Evolutionary conservation across 306 rosid species (phyloP).

Genomic region (Trifolium pratense): DNA sequence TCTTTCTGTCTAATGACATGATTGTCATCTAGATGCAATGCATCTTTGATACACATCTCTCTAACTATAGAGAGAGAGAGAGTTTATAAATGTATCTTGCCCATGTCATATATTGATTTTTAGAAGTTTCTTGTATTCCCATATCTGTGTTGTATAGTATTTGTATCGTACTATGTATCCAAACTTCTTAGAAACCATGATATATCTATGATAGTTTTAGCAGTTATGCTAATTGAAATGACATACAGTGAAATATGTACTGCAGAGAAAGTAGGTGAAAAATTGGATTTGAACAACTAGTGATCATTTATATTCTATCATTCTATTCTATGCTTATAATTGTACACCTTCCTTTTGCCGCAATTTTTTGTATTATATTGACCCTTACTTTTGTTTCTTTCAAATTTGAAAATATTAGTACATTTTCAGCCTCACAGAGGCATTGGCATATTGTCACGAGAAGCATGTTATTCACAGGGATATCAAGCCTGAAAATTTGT

Average conservation of each 20-base stretch:
- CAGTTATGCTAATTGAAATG: neutral
- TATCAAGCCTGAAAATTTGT: too few species aligned
- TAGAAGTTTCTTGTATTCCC: too few species aligned
- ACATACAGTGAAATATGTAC: neutral
- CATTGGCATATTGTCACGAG: slow-evolving; percentile 87
- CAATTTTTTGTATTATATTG: neutral
- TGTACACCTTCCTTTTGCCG: neutral
- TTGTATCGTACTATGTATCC: neutral
- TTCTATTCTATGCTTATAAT: neutral
- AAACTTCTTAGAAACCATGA: neutral
- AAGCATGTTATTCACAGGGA: too few species aligned
- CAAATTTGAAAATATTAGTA: slow-evolving; percentile 54
- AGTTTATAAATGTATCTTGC: too few species aligned
- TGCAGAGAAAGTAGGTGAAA: slow-evolving; percentile 16
- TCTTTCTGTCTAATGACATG: neutral
- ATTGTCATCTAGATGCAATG: too few species aligned
- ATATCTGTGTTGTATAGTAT: too few species aligned
- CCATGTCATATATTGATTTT: too few species aligned
- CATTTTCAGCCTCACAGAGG: slow-evolving; percentile 78
- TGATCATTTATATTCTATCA: slow-evolving; percentile 7
- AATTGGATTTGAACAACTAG: neutral
- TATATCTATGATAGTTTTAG: neutral
- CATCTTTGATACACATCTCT: too few species aligned
- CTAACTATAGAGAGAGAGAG: too few species aligned
- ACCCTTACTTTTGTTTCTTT: neutral